Evolutionary conservation across 202 grass and related monocot genomes (phyloP), one percentile per base, ranked within the genome.

Genomic region (Digitaria exilis): DNA sequence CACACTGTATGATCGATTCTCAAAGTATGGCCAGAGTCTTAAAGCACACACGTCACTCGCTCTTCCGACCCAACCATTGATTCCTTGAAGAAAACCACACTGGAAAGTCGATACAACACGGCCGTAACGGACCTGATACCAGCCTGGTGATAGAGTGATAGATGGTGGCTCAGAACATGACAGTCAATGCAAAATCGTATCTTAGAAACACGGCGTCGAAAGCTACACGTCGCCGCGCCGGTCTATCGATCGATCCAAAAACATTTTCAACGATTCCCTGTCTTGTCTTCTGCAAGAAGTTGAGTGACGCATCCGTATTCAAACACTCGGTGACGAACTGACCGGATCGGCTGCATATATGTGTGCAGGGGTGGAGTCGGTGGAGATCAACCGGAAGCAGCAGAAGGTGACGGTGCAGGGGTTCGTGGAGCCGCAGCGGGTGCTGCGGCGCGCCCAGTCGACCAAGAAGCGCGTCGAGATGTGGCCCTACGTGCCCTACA

Each of bases 401-500:
- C 80, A 89, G 51, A 97, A 88, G 83, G 94, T 89, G 66, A 97
- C 91, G 17, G 91, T 97, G 60, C 78, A 76, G 2, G 94, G 94
- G 15, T 90, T 89, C 57, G 83, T 97, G 48, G 91, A 94, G 66
- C 29, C 85, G 28, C 84, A 88, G 41, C 85, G 89, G 69, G 91
- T 97, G 73, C 67, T 97, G 1, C 31, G 86, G 81, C 85, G 82
- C 58, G 88, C 50, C 0, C 80, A 83, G 66, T 65, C 89, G 3
- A 94, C 91, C 28, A 86, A 86, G 71, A 97, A 97, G 87, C 81
- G 91, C 17, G 83, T 70, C 1, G 94, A 94, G 89, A 77, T 88
- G 37, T 97, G 94, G 94, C 94, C 94, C 4, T 97, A 94, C 87
- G 84, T 97, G 25, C 94, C 94, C 24, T 92, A 94, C 83, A 90